Evolutionary conservation across 1,284 basidiomycete genomes (phyloP), one percentile per base, ranked within the genome.

Genomic region (Apiotrichum gracile): DNA sequence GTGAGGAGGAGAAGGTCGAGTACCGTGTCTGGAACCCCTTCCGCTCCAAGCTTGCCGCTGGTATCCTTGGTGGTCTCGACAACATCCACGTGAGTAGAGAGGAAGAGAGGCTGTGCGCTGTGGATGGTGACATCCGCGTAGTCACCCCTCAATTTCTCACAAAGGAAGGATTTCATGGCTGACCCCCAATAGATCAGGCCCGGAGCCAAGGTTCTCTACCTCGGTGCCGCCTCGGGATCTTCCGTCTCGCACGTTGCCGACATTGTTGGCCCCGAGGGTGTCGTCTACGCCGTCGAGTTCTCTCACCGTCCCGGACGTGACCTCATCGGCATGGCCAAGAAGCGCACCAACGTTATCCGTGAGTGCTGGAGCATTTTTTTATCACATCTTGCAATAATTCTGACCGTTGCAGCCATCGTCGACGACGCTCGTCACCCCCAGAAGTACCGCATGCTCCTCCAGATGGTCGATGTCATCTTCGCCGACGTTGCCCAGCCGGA

Each of bases 21-120:
- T 98, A 97, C 78, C 83, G 94, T 58, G 96, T 98, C 33, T 99
- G 94, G 94, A 99, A 99, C 79, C 96, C 94, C 54, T 98, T 98
- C 85, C 83, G 96, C 64, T 87, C 84, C 72, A 99, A 98, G 82
- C 78, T 98, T 65, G 96, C 94, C 33, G 94, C 94, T 38, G 96
- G 94, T 78, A 89, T 98, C 50, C 81, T 98, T 54, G 91, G 92
- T 68, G 96, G 94, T 73, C 80, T 99, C 72, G 94, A 97, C 72
- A 78, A 91, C 65, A 92, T 98, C 64, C 92, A 84, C 78, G 71
- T 73, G 60, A 69, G 71, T 69, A 38, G 8, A 12, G 26, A 41
- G 34, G 31, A 13, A 17, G 10, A 10, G 26, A 26, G 8, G 29
- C 29, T 16, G 13, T 10, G 29, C 6, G 31, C 9, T 9, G 24